Base-by-base conservation (phyloP, 2,329 filamentous ascomycete genomes). In the Pseudocercospora pini-densiflorae region DNA sequence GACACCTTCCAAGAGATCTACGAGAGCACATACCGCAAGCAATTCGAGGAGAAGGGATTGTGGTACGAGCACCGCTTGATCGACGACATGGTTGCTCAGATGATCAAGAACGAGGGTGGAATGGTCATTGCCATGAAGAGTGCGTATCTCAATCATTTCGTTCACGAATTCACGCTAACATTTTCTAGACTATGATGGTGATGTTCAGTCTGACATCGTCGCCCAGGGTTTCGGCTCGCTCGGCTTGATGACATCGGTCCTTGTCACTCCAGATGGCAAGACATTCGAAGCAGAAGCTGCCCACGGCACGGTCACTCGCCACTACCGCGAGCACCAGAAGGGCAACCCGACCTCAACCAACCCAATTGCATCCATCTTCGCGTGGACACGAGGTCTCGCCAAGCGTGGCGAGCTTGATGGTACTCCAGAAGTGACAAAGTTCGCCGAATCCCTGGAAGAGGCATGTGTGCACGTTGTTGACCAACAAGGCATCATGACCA, bases 21-120 rank as follows among this genome's bases (percentile, higher is more conserved):
- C 83, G 92, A 98, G 70, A 87, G 86, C 66, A 84, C 90, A 75
- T 99, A 98, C 86, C 90, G 92, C 86, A 86, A 88, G 79, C 87
- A 92, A 53, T 98, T 98, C 75, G 94, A 97, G 79, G 90, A 90
- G 77, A 92, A 93, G 86, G 88, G 88, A 70, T 97, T 98, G 84
- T 98, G 95, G 95, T 98, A 99, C 80, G 95, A 99, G 89, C 95
- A 99, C 85, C 92, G 95, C 77, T 87, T 99, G 74, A 98, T 99
- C 78, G 95, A 99, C 83, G 95, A 99, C 84, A 98, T 99, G 95
- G 95, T 99, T 71, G 95, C 95, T 59, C 95, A 99, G 87, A 99
- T 99, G 95, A 92, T 99, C 87, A 99, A 99, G 92, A 95, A 92
- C 83, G 89, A 90, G 76, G 95, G 95, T 75, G 95, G 95, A 70